Conservation (phyloP, 495 filamentous ascomycete genomes). For the Letharia columbiana region DNA sequence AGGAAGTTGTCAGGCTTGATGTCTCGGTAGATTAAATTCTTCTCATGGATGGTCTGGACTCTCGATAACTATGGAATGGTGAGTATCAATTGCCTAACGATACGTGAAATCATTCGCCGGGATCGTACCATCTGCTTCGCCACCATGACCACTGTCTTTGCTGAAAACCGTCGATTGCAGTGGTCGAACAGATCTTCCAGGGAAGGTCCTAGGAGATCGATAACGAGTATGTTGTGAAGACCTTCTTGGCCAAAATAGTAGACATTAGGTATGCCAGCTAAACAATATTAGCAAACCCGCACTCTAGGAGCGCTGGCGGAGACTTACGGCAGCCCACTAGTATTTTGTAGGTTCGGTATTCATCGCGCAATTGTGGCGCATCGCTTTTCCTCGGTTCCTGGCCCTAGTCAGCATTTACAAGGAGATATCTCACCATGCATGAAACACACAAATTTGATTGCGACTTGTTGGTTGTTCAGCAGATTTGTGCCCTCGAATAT, state of each 20-base stretch:
- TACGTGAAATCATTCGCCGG: neutral
- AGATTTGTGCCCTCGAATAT: conserved; percentile 99
- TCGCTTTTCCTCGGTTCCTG: conserved; percentile 98
- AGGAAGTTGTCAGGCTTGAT: conserved; percentile 99
- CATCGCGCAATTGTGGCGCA: conserved; percentile 94
- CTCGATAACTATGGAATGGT: conserved; percentile 62
- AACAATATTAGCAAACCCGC: conserved; percentile 8
- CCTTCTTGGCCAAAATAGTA: conserved; percentile 99
- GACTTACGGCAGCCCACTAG: conserved; percentile 98
- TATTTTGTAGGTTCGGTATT: conserved; percentile 99
- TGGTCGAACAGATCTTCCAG: conserved; percentile 97
- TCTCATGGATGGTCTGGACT: conserved; percentile 99
- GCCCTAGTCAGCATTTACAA: conserved; percentile 23
- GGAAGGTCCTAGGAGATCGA: conserved; percentile 92
- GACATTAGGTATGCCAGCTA: conserved; percentile 98
- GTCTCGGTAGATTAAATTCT: conserved; percentile 98
- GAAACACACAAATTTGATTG: conserved; percentile 93
- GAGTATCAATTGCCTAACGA: conserved; percentile 21
- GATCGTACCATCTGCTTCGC: conserved; percentile 92
- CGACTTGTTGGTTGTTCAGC: conserved; percentile 97
- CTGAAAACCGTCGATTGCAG: conserved; percentile 89
- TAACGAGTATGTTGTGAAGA: conserved; percentile 97
- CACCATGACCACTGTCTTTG: conserved; percentile 98
- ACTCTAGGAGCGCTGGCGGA: conserved; percentile 12
- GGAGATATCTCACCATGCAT: neutral